These are phyloP conservation scores for Solanum clarkiae DNA, from an alignment of 257 asterid genomes.

Conservation along the genomic window DNA sequence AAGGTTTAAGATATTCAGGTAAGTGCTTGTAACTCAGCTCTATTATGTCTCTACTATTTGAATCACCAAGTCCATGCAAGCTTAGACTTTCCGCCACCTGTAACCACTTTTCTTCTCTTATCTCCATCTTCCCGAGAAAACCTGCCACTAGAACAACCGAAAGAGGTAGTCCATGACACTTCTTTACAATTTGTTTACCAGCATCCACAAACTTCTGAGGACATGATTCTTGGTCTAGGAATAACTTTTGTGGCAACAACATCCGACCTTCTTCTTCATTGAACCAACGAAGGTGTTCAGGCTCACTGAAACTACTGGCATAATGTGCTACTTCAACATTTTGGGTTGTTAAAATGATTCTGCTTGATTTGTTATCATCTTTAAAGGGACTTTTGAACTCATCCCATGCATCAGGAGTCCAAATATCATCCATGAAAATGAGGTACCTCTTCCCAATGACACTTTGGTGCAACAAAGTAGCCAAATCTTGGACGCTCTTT, in stretches of 20 bases:
- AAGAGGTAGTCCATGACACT: neutral
- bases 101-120: neutral
- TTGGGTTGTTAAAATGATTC: neutral
- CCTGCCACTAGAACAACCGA: slow-evolving; percentile 4
- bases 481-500: neutral
- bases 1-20: neutral
- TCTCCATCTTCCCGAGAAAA: neutral
- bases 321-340: neutral
- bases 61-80: neutral
- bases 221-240: neutral
- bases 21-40: neutral
- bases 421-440: slow-evolving; percentile 3
- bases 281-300: neutral
- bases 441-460: neutral
- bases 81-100: neutral
- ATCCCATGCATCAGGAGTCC: slow-evolving; percentile 4
- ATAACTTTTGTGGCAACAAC: neutral
- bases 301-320: neutral
- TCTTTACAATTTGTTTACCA: neutral
- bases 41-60: neutral
- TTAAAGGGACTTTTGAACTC: neutral
- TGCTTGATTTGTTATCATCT: neutral
- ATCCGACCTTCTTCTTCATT: neutral
- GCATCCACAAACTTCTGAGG: neutral
- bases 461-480: neutral